Evolutionary conservation across 1,284 basidiomycete genomes (phyloP).

Genomic region (Hymenochaete sp.): DNA sequence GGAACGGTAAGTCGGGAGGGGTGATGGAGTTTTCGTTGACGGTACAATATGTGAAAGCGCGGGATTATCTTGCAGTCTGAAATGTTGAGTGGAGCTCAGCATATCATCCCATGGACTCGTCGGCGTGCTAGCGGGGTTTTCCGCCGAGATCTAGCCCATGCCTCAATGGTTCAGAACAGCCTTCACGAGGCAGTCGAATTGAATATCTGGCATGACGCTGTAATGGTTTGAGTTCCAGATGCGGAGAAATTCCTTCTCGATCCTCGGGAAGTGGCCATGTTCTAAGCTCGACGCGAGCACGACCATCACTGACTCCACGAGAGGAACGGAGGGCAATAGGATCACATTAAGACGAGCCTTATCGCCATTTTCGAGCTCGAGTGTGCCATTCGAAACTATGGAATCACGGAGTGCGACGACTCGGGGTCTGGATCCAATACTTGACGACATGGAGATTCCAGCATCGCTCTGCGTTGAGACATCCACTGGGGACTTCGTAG

Average conservation of each 20-base stretch:
- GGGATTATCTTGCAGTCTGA: conserved; percentile 49
- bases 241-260: conserved; percentile 52
- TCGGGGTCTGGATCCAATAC: conserved; percentile 24
- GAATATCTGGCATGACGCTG: conserved; percentile 35
- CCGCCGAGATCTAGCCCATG: conserved; percentile 14
- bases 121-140: conserved; percentile 13
- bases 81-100: conserved; percentile 32
- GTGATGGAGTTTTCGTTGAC: conserved; percentile 27
- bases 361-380: conserved; percentile 42
- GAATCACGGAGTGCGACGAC: conserved; percentile 34
- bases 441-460: too few species aligned
- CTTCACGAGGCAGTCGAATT: conserved; percentile 46
- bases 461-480: conserved; percentile 19
- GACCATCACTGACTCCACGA: conserved; percentile 48
- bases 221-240: conserved; percentile 44
- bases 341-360: conserved; percentile 39
- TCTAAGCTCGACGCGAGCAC: conserved; percentile 26
- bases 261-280: conserved; percentile 43
- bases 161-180: conserved; percentile 46
- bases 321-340: conserved; percentile 45
- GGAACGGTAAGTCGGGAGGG: conserved; percentile 29
- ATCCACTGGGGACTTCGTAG: too few species aligned
- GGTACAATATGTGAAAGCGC: conserved; percentile 28
- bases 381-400: conserved; percentile 36
- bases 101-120: conserved; percentile 29